Base-by-base conservation (phyloP, 345 rosid species). In the Dimocarpus longan region DNA sequence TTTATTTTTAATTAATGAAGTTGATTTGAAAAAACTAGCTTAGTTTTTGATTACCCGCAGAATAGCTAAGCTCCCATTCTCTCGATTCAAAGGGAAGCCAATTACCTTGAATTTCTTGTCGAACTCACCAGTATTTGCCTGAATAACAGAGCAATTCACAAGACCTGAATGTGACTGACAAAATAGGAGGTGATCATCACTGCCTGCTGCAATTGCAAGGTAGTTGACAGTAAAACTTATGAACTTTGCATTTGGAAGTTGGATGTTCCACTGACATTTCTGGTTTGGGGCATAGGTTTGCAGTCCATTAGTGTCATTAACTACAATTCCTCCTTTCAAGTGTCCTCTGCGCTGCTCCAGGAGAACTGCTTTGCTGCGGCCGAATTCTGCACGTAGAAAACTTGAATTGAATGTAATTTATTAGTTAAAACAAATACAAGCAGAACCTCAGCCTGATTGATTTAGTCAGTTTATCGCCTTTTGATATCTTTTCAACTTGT, bases 21-120 rank as follows among this genome's bases (percentile, higher is more conserved):
- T 59, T 56, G 67, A 40, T 52, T 50, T 16, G 21, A 42, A 73
- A 40, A 62, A 10, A 12, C 75, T 43, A 54, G 65, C 64, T 50
- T 37, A 64, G 56, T 9, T 54, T 71, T 37, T 52, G n/a, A 32
- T 76, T 76, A 74, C 82, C 79, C 78, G 80, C 63, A 44, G 60
- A 42, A 32, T 68, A 81, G 54, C 62, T 72, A 21, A 81, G 73
- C 43, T 81, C 79, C 84, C 28, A 84, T 52, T 74, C 87, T 81
- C 57, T 79, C 16, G 79, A 79, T 62, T 63, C 50, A 2, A 76
- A 78, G 26, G 87, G 54, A 59, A 70, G 75, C 67, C 70, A 66
- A 57, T 46, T 5, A 79, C 44, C 78, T 79, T 79, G 76, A 72
- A 79, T 13, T 66, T 37, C 66, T 69, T 79, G 3, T 21, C 6